Conservation (phyloP, 2,329 filamentous ascomycete species). For the Zymoseptoria brevis region DNA sequence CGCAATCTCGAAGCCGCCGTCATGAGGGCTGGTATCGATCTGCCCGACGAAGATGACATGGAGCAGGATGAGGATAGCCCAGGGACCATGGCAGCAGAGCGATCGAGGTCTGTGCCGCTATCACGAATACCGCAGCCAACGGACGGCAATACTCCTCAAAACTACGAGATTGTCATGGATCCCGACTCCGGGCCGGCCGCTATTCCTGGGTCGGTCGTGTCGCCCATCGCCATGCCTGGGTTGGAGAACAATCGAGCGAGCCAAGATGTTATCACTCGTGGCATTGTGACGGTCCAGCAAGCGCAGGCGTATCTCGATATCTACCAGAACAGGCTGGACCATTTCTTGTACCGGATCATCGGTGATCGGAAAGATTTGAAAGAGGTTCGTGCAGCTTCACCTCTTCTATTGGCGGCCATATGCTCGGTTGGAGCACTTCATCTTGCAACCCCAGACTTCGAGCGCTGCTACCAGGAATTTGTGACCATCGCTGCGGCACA, state of each 20-base stretch:
- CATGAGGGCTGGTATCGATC: slow-evolving; percentile 18
- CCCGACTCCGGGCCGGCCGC: slow-evolving; percentile 30
- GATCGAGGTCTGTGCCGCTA: neutral
- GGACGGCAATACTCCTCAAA: slow-evolving; percentile 2
- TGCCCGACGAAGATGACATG: slow-evolving; percentile 18
- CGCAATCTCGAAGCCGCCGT: slow-evolving; percentile 31
- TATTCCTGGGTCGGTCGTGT: slow-evolving; percentile 27
- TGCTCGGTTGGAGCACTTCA: slow-evolving; percentile 30
- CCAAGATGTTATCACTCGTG: slow-evolving; percentile 25
- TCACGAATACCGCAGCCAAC: slow-evolving; percentile 6
- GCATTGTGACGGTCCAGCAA: slow-evolving; percentile 21
- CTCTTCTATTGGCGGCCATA: slow-evolving; percentile 29
- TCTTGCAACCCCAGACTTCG: slow-evolving; percentile 22
- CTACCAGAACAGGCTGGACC: slow-evolving; percentile 29
- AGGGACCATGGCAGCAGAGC: slow-evolving; percentile 6
- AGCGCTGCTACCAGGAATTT: slow-evolving; percentile 27
- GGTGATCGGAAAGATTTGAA: slow-evolving; percentile 22
- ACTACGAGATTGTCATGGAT: slow-evolving; percentile 35
- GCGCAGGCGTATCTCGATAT: slow-evolving; percentile 25
- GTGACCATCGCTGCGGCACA: slow-evolving; percentile 21
- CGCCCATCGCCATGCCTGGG: slow-evolving; percentile 20
- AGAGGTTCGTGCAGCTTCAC: slow-evolving; percentile 25
- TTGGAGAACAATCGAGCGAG: slow-evolving; percentile 19
- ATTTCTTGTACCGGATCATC: slow-evolving; percentile 29
- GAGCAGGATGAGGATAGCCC: slow-evolving; percentile 18